A percentile compares a stretch with the other conserved stretches of the same genome.
Evolutionary conservation across 805 yeast species (phyloP).

Genomic region (Ogataea naganishii): DNA sequence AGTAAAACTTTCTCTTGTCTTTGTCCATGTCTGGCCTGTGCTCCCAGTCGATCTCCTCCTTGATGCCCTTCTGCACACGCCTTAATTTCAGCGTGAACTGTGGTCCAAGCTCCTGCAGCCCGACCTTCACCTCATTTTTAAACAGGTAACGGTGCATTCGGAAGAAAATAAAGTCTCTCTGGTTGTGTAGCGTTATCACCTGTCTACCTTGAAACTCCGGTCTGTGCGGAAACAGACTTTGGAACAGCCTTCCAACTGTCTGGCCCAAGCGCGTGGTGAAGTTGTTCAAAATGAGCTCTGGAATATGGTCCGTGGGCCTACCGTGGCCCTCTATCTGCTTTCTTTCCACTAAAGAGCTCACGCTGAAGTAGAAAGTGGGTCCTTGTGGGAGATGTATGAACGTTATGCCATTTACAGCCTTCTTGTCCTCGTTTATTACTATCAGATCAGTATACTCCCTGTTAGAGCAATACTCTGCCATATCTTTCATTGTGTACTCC

Average conservation of each 20-base stretch:
- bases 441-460: conserved; percentile 83
- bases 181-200: conserved; percentile 92
- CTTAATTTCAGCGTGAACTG: conserved; percentile 87
- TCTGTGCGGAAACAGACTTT: conserved; percentile 81
- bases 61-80: conserved; percentile 84
- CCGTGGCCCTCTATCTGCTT: conserved; percentile 83
- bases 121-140: conserved; percentile 84
- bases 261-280: conserved; percentile 89
- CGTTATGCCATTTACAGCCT: conserved; percentile 83
- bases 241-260: conserved; percentile 88
- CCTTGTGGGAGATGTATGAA: conserved; percentile 93
- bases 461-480: conserved; percentile 73
- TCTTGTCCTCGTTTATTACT: conserved; percentile 90
- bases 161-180: conserved; percentile 90
- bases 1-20: conserved; percentile 86
- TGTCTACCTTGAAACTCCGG: conserved; percentile 96
- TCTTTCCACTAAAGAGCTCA: conserved; percentile 69
- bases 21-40: conserved; percentile 94
- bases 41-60: conserved; percentile 94
- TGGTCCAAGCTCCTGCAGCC: conserved; percentile 93
- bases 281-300: conserved; percentile 87
- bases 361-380: conserved; percentile 87
- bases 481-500: conserved; percentile 78
- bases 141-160: conserved; percentile 91
- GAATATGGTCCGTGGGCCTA: conserved; percentile 79